Percentiles rank a stretch among this genome's conserved stretches.
Conservation (phyloP, 305 asterid genomes). For the Solanum hybrid region DNA sequence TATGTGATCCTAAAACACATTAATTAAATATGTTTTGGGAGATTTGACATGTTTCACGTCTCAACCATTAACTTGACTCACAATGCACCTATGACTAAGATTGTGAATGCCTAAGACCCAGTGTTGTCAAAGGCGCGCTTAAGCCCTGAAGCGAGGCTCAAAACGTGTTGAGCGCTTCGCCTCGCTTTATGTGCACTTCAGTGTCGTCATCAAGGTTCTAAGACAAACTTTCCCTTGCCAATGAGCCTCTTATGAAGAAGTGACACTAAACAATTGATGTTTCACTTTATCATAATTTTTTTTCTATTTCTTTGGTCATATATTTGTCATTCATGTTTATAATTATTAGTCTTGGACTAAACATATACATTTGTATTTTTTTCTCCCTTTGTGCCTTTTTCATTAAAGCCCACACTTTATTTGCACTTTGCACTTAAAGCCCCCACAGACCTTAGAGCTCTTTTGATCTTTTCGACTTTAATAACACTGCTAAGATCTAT, state of each 20-base stretch:
- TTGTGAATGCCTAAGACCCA: not conserved
- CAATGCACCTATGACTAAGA: not conserved
- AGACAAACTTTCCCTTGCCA: not conserved
- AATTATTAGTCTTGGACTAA: not conserved
- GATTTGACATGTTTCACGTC: not conserved
- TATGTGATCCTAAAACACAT: not conserved
- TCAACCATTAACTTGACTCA: not conserved
- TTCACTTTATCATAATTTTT: not conserved
- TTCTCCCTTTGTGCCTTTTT: not conserved
- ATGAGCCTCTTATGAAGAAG: not conserved
- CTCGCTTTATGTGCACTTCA: not conserved
- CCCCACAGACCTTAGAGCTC: not conserved
- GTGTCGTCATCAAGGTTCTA: not conserved
- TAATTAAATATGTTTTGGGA: not conserved
- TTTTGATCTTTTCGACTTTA: not conserved
- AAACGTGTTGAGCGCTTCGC: not conserved
- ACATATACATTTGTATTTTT: not conserved
- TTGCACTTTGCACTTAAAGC: not conserved
- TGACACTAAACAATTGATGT: not conserved
- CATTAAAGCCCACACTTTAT: not conserved
- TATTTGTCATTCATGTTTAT: not conserved
- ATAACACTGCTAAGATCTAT: not conserved
- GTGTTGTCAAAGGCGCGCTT: not conserved
- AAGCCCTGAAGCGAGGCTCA: not conserved
- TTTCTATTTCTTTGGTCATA: not conserved